phyloP scores from a whole-genome alignment of 352 stramenopile genomes.

The Pythium monospermum region DNA sequence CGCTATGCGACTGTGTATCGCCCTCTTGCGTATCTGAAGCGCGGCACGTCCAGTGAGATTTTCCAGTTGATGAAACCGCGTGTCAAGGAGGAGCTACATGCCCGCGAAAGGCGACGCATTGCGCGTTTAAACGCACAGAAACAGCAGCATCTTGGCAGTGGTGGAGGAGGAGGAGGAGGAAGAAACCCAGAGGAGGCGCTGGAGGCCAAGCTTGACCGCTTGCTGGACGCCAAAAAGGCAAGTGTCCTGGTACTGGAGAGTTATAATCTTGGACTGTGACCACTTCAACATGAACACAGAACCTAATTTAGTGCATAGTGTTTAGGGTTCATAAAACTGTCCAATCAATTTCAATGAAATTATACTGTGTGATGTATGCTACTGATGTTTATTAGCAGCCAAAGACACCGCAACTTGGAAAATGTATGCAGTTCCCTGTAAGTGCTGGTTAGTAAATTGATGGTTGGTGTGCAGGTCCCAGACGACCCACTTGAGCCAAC shows the following conservation, averaged over 20 bases:
- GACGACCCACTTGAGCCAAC: too few relatives aligned
- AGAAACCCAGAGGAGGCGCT: constrained; percentile 9
- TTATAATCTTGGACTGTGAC: neutral
- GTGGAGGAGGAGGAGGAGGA: too few relatives aligned
- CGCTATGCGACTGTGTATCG: constrained; percentile 12
- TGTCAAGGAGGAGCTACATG: constrained; percentile 14
- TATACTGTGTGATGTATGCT: too few relatives aligned
- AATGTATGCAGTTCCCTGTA: too few relatives aligned
- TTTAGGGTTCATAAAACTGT: too few relatives aligned
- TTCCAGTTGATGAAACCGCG: constrained; percentile 21
- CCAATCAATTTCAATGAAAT: too few relatives aligned
- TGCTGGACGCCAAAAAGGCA: neutral
- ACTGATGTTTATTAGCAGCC: too few relatives aligned
- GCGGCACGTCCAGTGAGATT: constrained; percentile 2
- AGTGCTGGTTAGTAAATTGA: too few relatives aligned
- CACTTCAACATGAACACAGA: constrained; percentile 18
- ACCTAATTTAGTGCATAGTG: constrained; percentile 11
- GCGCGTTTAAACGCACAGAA: constrained; percentile 19
- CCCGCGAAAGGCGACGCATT: constrained; percentile 22
- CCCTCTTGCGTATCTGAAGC: constrained; percentile 14
- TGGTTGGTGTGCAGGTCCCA: too few relatives aligned
- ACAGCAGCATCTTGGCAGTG: too few relatives aligned
- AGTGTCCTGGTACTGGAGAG: neutral
- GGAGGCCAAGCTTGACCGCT: constrained; percentile 7
- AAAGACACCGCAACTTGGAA: too few relatives aligned